Evolutionary conservation across 441 rosid species (phyloP).

Genomic region (Mallotus repandus): DNA sequence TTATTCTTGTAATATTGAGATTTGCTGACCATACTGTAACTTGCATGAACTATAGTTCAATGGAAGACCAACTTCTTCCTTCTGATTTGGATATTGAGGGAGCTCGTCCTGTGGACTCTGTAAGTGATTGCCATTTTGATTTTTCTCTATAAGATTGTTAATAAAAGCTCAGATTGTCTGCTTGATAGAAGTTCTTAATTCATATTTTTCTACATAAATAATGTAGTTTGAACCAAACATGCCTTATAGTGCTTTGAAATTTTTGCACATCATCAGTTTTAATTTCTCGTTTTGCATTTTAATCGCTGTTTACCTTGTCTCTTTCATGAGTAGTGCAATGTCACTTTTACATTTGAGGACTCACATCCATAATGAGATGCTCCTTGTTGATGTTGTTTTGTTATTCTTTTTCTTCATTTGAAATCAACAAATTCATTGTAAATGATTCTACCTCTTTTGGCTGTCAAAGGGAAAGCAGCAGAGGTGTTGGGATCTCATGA

Average conservation of each 20-base stretch:
- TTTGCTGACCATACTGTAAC: conserved; percentile 17
- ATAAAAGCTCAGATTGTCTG: neutral
- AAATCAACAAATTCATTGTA: conserved; percentile 2
- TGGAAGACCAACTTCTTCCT: conserved; percentile 64
- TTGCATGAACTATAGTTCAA: conserved; percentile 44
- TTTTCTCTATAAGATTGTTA: neutral
- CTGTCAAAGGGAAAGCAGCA: conserved; percentile 42
- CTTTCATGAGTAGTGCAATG: neutral
- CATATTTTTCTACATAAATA: neutral
- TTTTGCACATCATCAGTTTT: neutral
- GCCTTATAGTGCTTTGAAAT: neutral
- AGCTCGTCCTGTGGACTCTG: conserved; percentile 36
- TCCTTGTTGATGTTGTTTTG: neutral
- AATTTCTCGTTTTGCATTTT: neutral
- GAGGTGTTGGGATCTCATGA: conserved; percentile 62
- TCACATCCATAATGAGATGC: neutral
- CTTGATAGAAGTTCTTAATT: neutral
- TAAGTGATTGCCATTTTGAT: conserved; percentile 34
- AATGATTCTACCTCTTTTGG: conserved; percentile 13
- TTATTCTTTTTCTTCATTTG: neutral
- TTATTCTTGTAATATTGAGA: neutral
- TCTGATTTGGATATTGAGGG: conserved; percentile 45
- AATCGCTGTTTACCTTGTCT: neutral
- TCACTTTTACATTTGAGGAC: neutral
- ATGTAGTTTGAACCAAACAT: neutral